Conservation (phyloP, 2,329 filamentous ascomycete genomes). For the Beauveria pseudobassiana region DNA sequence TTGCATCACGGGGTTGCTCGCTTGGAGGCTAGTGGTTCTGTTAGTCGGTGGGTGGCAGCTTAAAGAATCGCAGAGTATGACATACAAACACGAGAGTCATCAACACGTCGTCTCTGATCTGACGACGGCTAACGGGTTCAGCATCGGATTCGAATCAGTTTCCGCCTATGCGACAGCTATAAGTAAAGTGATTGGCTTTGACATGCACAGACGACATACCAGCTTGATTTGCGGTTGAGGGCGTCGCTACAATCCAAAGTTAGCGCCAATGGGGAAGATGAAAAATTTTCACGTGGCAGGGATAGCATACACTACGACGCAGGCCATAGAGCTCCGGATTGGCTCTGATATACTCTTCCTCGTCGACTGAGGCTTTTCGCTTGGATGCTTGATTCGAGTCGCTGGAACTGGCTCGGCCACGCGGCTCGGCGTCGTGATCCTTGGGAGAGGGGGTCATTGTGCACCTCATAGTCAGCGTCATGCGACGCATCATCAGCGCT, state of each 20-base stretch:
- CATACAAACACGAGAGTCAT: conserved; percentile 57
- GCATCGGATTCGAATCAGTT: conserved; percentile 65
- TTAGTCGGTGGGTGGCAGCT: conserved; percentile 14
- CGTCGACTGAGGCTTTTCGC: conserved; percentile 61
- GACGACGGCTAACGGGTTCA: conserved; percentile 47
- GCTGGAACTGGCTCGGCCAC: conserved; percentile 58
- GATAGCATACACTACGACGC: conserved; percentile 72
- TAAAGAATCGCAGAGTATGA: conserved; percentile 12
- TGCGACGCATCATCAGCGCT: conserved; percentile 52
- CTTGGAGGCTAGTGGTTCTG: conserved; percentile 46
- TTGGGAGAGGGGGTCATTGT: conserved; percentile 41
- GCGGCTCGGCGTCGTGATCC: conserved; percentile 15
- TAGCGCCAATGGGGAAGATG: conserved; percentile 20
- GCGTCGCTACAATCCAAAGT: conserved; percentile 39
- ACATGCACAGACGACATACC: conserved; percentile 31
- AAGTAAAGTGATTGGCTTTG: neutral
- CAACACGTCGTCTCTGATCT: conserved; percentile 59
- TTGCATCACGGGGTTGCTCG: conserved; percentile 46
- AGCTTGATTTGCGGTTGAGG: conserved; percentile 51
- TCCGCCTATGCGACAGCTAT: conserved; percentile 31
- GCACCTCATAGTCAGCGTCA: conserved; percentile 71
- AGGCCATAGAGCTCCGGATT: conserved; percentile 95
- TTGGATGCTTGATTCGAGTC: conserved; percentile 64
- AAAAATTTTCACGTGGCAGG: conserved; percentile 14
- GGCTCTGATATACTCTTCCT: conserved; percentile 78